A percentile compares a stretch with the other conserved stretches of the same genome.
phyloP scores from a whole-genome alignment of 2,329 filamentous ascomycete species.

The Fusarium burgessii region DNA sequence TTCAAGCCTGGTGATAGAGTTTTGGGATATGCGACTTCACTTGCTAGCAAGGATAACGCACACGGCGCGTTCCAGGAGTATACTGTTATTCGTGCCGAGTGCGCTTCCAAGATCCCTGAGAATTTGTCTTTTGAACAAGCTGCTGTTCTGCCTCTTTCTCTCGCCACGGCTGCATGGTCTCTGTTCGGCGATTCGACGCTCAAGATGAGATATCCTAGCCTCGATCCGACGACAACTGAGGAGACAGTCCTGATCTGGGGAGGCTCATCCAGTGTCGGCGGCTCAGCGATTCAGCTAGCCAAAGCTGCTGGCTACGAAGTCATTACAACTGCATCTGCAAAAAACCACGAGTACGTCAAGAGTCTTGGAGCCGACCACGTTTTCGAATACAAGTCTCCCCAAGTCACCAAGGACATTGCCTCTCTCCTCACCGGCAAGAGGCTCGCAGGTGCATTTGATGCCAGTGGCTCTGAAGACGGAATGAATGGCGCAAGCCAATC shows the following conservation, averaged over 20 bases:
- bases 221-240: not conserved
- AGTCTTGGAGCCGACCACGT: slow-evolving; percentile 57
- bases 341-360: slow-evolving; percentile 59
- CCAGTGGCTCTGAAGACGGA: slow-evolving; percentile 15
- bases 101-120: slow-evolving; percentile 36
- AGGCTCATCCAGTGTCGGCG: slow-evolving; percentile 61
- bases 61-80: slow-evolving; percentile 38
- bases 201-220: slow-evolving; percentile 16
- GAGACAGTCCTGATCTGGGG: slow-evolving; percentile 56
- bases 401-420: slow-evolving; percentile 31
- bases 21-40: slow-evolving; percentile 45
- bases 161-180: slow-evolving; percentile 37
- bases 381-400: slow-evolving; percentile 58
- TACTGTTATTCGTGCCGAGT: slow-evolving; percentile 18
- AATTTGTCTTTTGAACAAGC: slow-evolving; percentile 36
- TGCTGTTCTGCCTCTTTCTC: slow-evolving; percentile 37
- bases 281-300: slow-evolving; percentile 60
- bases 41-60: slow-evolving; percentile 46
- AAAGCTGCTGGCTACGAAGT: slow-evolving; percentile 59
- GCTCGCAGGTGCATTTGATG: slow-evolving; percentile 20
- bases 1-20: slow-evolving; percentile 43
- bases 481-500: slow-evolving; percentile 9
- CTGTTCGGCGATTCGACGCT: slow-evolving; percentile 38
- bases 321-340: slow-evolving; percentile 55
- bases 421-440: slow-evolving; percentile 5